Evolutionary conservation across 495 filamentous ascomycete species (phyloP), one percentile per base, ranked within the genome.

Genomic region (Polyplosphaeria fusca): DNA sequence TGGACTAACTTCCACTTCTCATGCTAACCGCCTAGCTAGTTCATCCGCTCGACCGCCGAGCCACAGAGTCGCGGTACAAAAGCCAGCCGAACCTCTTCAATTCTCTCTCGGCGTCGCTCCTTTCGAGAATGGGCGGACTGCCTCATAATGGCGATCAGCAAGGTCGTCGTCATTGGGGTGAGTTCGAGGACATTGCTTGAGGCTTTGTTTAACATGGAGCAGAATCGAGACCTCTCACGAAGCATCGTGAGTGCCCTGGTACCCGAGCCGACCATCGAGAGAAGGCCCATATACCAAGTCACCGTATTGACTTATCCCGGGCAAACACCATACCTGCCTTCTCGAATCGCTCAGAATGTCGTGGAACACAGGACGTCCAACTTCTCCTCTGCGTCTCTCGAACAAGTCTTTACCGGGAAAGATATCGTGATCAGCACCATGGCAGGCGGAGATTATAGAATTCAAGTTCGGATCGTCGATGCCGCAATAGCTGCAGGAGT

Each of bases 361-460:
- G 28, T 60, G 9, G n/a, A 38, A 13, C 57, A 60, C 24, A 54
- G 24, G 39, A 60, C 57, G 69, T 82, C 81, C 70, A 76, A 81
- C 65, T 82, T 84, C 64, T 83, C 83, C 0, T 75, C 77, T 47
- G 76, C 78, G 13, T 72, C 65, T 25, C 66, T 80, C 12, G 38
- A 60, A 30, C 32, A 50, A 1, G 70, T 71, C n/a, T 71, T 81
- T 37, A 57, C 69, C 52, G 73, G 74, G 30, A 69, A 76, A 53
- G 76, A 81, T 64, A 73, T 69, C 2, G 61, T 80, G 20, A 68
- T 81, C 50, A 70, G 65, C 16, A 69, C 64, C 26, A 30, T 74
- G 26, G 57, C 48, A 23, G 70, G 67, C 35, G 58, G 23, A 7
- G 58, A 59, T 18, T 54, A 58, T 27, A 47, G 50, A 4, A 22